A percentile compares a stretch with the other conserved stretches of the same genome.
These are phyloP conservation scores for Pyrenopolyporus hunteri DNA, from an alignment of 495 filamentous ascomycete genomes.

Conservation along the genomic window DNA sequence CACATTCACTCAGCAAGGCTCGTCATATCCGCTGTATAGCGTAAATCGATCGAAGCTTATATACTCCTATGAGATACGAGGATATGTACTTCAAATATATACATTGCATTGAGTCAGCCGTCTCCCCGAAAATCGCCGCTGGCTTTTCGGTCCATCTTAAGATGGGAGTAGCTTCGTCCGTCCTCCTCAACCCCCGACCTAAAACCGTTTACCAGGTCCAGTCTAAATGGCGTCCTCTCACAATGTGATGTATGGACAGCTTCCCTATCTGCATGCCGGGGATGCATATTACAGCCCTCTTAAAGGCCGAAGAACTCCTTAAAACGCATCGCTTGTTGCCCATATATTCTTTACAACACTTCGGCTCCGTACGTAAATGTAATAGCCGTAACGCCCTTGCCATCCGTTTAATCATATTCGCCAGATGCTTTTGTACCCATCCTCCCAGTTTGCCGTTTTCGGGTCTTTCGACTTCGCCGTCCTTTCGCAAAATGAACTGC, in stretches of 20 bases:
- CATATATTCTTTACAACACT: background rate
- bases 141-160: slow-evolving; percentile 1
- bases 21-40: no score
- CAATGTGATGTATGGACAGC: background rate
- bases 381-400: slow-evolving; percentile 19
- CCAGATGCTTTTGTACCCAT: slow-evolving; percentile 5
- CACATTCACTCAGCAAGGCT: no score
- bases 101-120: slow-evolving; percentile 3
- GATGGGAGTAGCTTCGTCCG: no score
- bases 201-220: slow-evolving; percentile 3
- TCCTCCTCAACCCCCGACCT: slow-evolving; percentile 4
- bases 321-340: background rate
- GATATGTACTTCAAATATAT: no score
- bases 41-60: no score
- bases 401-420: slow-evolving; percentile 8
- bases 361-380: slow-evolving; percentile 1
- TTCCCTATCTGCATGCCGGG: background rate
- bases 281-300: slow-evolving; percentile 17
- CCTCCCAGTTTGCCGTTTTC: slow-evolving; percentile 16
- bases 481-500: background rate
- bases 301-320: slow-evolving; percentile 6
- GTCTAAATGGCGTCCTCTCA: background rate
- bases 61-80: no score
- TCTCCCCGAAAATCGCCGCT: background rate
- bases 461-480: background rate